Conservation (phyloP, 139 green algal genomes). For the Chlorella vulgaris region DNA sequence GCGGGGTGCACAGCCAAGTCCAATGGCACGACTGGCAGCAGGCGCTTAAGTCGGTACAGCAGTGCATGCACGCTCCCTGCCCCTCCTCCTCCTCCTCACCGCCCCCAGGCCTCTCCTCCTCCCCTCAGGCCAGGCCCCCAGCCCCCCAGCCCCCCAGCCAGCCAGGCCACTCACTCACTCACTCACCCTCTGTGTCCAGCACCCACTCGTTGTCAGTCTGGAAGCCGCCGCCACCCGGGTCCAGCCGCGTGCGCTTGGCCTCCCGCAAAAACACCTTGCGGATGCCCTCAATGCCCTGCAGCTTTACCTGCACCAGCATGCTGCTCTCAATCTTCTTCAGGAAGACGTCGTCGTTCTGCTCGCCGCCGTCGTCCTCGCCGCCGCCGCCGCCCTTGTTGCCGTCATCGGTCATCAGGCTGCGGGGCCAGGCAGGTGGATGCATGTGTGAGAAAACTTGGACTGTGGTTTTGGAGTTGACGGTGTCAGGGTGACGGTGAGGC, state of each 20-base stretch:
- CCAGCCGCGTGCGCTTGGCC: conserved; percentile 70
- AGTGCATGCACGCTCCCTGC: no score
- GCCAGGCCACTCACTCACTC: background rate
- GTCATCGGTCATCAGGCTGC: conserved; percentile 18
- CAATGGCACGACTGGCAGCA: no score
- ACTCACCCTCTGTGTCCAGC: conserved; percentile 90
- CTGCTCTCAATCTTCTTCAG: conserved; percentile 78
- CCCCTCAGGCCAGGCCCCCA: background rate
- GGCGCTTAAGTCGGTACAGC: no score
- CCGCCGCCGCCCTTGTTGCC: conserved; percentile 42
- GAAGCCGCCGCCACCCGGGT: conserved; percentile 54
- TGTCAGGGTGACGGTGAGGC: no score
- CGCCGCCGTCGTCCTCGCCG: conserved; percentile 74
- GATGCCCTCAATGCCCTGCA: conserved; percentile 88
- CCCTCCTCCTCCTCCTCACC: background rate
- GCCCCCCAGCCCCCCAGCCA: background rate
- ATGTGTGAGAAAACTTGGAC: no score
- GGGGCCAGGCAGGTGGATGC: background rate
- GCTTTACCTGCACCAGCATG: conserved; percentile 73
- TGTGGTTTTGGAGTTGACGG: no score
- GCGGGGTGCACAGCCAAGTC: no score
- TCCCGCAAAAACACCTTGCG: conserved; percentile 93
- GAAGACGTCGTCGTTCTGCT: conserved; percentile 83
- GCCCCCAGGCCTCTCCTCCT: no score
- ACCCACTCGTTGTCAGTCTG: conserved; percentile 89